phyloP scores from a whole-genome alignment of 768 basidiomycete genomes.

The Leccinum truebloodii region DNA sequence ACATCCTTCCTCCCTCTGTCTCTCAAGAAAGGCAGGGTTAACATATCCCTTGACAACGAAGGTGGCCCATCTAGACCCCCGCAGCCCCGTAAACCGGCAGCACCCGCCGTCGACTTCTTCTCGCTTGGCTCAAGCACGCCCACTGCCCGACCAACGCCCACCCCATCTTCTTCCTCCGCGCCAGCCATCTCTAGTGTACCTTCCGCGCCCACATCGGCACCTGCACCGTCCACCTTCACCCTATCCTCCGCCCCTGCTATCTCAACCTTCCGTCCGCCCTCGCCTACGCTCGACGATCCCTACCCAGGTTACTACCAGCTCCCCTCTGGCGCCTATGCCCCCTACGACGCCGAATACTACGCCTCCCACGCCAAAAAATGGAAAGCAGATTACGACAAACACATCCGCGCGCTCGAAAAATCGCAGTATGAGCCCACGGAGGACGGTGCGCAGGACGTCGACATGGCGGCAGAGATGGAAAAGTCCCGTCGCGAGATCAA shows the following conservation, averaged over 20 bases:
- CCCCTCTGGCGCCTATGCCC: slow-evolving; percentile 78
- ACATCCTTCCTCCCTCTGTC: slow-evolving; percentile 60
- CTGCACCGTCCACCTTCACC: slow-evolving; percentile 62
- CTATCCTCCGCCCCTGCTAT: slow-evolving; percentile 70
- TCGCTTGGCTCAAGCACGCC: slow-evolving; percentile 48
- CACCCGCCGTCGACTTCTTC: slow-evolving; percentile 63
- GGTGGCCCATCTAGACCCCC: slow-evolving; percentile 12
- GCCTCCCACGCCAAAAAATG: slow-evolving; percentile 67
- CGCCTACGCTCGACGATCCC: slow-evolving; percentile 70
- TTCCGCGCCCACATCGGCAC: slow-evolving; percentile 73
- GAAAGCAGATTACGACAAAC: slow-evolving; percentile 69
- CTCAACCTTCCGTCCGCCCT: slow-evolving; percentile 68
- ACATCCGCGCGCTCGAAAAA: slow-evolving; percentile 74
- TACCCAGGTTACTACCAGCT: slow-evolving; percentile 89
- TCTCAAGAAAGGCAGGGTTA: slow-evolving; percentile 58
- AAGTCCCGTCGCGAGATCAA: slow-evolving; percentile 71
- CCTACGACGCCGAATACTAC: slow-evolving; percentile 72
- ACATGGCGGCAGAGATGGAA: slow-evolving; percentile 77
- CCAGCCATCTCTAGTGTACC: slow-evolving; percentile 39
- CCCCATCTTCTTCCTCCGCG: slow-evolving; percentile 1
- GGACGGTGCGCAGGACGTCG: slow-evolving; percentile 55
- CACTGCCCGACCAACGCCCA: slow-evolving; percentile 7
- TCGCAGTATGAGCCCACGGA: slow-evolving; percentile 52
- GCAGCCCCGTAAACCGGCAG: slow-evolving; percentile 17
- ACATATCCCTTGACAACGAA: slow-evolving; percentile 52